These are phyloP conservation scores for Schizosaccharomyces japonicus DNA, from an alignment of 805 yeast species.

Conservation along the genomic window DNA sequence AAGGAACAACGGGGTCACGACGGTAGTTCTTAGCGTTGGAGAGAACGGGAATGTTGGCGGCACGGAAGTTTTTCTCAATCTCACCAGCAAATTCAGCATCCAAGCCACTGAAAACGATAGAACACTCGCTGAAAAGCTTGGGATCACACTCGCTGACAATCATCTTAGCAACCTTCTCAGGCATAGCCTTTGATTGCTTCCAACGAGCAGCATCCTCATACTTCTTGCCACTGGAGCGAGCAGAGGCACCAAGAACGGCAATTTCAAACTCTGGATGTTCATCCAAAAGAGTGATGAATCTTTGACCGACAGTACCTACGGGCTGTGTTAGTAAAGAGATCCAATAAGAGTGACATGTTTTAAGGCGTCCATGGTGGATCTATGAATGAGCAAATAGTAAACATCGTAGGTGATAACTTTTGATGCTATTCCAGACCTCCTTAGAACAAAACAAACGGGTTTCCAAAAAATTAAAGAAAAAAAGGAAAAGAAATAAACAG, in stretches of 20 bases:
- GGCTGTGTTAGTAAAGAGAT: neutral
- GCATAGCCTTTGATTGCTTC: slow-evolving; percentile 77
- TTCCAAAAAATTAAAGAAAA: too few relatives aligned
- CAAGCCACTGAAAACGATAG: slow-evolving; percentile 79
- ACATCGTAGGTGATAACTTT: too few relatives aligned
- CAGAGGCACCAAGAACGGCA: slow-evolving; percentile 69
- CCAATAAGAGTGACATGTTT: neutral
- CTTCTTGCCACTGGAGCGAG: slow-evolving; percentile 76
- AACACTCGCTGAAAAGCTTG: slow-evolving; percentile 65
- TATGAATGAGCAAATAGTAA: too few relatives aligned
- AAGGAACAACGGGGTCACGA: slow-evolving; percentile 65
- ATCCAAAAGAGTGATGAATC: slow-evolving; percentile 64
- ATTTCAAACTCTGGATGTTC: slow-evolving; percentile 79
- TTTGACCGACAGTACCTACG: slow-evolving; percentile 47
- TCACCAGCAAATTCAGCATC: slow-evolving; percentile 86
- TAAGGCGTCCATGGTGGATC: neutral
- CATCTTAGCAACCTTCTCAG: slow-evolving; percentile 37
- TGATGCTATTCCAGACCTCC: too few relatives aligned
- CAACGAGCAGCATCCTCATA: slow-evolving; percentile 73
- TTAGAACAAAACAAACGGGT: too few relatives aligned
- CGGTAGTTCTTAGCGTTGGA: slow-evolving; percentile 95
- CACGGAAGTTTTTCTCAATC: slow-evolving; percentile 65
- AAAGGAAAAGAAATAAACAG: too few relatives aligned
- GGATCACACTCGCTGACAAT: slow-evolving; percentile 57
- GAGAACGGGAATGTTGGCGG: slow-evolving; percentile 58